These are phyloP conservation scores for Escovopsis sp. DNA, from an alignment of 2,329 filamentous ascomycete species.

Conservation along the genomic window DNA sequence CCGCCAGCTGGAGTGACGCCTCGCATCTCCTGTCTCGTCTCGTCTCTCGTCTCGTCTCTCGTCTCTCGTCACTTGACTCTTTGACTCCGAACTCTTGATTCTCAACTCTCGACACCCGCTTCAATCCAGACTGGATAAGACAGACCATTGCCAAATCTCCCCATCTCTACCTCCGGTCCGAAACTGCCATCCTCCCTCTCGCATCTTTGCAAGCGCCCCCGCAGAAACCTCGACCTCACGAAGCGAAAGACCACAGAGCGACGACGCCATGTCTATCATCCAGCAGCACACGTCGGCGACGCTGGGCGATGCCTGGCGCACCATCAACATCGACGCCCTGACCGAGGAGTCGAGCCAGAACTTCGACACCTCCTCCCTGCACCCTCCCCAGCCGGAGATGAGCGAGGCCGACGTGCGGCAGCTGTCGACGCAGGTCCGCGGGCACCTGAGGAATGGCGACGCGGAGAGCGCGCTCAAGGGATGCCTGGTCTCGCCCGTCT, in stretches of 20 bases:
- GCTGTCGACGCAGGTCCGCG: constrained; percentile 67
- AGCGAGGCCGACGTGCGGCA: constrained; percentile 66
- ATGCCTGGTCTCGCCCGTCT: constrained; percentile 76
- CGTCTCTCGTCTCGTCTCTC: no score
- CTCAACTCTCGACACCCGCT: no score
- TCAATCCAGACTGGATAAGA: no score
- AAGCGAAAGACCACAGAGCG: background rate
- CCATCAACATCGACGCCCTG: constrained; percentile 85
- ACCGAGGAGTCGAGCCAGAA: constrained; percentile 82
- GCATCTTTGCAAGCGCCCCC: background rate
- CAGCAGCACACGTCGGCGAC: constrained; percentile 48
- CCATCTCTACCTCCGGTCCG: background rate
- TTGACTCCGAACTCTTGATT: no score
- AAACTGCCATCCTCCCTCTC: no score
- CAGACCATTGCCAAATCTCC: background rate
- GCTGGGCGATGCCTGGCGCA: constrained; percentile 58
- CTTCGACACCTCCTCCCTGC: constrained; percentile 77
- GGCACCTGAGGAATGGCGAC: constrained; percentile 77
- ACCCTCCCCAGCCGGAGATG: constrained; percentile 60
- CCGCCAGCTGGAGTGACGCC: no score
- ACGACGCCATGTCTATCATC: constrained; percentile 45
- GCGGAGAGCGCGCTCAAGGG: constrained; percentile 72
- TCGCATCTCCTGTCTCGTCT: no score
- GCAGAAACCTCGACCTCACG: background rate
- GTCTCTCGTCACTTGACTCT: no score